phyloP scores from a whole-genome alignment of 2,329 filamentous ascomycete species.

The Dryadomyces quercivorus region DNA sequence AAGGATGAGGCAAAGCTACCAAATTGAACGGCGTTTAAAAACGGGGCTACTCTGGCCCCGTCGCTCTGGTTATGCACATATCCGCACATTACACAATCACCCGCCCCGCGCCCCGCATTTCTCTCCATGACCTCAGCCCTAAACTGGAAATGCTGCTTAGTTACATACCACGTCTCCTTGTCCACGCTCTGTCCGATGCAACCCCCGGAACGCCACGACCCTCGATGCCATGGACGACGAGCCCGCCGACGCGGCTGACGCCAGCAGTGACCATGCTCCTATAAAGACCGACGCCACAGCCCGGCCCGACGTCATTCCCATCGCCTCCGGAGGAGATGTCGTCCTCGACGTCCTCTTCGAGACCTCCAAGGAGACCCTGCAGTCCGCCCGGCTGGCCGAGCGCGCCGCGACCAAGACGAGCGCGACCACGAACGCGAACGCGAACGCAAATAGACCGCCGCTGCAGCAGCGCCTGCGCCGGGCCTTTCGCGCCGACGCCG shows the following conservation, averaged over 20 bases:
- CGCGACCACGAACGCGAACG: no score
- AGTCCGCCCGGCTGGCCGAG: constrained; percentile 28
- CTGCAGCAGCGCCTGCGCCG: constrained; percentile 25
- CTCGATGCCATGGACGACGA: constrained; percentile 14
- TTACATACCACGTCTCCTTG: background rate
- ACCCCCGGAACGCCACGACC: background rate
- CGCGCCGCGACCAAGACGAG: constrained; percentile 14
- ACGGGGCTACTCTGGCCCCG: background rate
- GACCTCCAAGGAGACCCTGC: constrained; percentile 39
- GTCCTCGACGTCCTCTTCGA: constrained; percentile 56
- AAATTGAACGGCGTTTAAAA: no score
- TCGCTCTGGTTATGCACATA: no score
- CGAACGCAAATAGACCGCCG: background rate
- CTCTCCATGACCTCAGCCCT: no score
- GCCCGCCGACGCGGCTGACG: constrained; percentile 6
- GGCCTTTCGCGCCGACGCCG: constrained; percentile 48
- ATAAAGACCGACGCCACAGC: background rate
- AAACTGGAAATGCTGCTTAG: no score
- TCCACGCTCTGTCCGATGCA: constrained; percentile 3
- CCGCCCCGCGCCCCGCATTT: no score
- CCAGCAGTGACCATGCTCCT: background rate
- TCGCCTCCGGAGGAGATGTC: constrained; percentile 49
- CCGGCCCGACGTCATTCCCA: constrained; percentile 28
- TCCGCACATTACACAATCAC: no score
- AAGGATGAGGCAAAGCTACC: no score